Percentiles rank a stretch among this genome's conserved stretches.
Evolutionary conservation across 2,329 filamentous ascomycete species (phyloP).

Genomic region (Hymenoscyphus linearis): DNA sequence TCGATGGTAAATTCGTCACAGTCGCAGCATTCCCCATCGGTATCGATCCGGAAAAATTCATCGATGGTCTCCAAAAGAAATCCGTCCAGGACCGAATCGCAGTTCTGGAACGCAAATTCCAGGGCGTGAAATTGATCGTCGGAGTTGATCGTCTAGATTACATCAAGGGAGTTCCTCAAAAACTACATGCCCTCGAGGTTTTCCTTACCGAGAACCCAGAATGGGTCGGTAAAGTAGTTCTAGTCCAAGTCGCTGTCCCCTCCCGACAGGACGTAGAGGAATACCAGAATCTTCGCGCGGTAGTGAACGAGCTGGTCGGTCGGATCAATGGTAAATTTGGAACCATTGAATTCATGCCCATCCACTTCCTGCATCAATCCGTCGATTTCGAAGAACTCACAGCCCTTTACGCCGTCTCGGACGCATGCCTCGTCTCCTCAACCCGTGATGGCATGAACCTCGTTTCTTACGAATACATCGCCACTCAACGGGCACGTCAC

Average conservation of each 20-base stretch:
- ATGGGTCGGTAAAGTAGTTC: slow-evolving; percentile 95
- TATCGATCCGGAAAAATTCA: slow-evolving; percentile 95
- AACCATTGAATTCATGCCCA: slow-evolving; percentile 97
- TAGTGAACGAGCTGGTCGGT: slow-evolving; percentile 94
- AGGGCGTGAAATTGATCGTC: slow-evolving; percentile 93
- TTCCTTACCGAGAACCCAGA: slow-evolving; percentile 96
- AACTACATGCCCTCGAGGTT: slow-evolving; percentile 91
- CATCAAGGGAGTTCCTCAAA: slow-evolving; percentile 98
- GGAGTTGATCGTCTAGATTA: slow-evolving; percentile 96
- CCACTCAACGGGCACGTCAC: slow-evolving; percentile 82
- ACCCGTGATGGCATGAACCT: slow-evolving; percentile 99
- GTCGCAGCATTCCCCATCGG: slow-evolving; percentile 97
- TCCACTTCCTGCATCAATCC: slow-evolving; percentile 96
- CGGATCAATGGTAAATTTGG: slow-evolving; percentile 96
- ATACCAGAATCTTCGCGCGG: slow-evolving; percentile 91
- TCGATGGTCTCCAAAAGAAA: slow-evolving; percentile 78
- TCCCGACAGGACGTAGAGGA: slow-evolving; percentile 95
- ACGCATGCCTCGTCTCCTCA: slow-evolving; percentile 87
- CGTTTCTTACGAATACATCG: slow-evolving; percentile 97
- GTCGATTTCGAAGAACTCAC: slow-evolving; percentile 93
- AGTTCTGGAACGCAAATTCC: slow-evolving; percentile 81
- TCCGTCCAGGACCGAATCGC: slow-evolving; percentile 85
- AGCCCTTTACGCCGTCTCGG: slow-evolving; percentile 85
- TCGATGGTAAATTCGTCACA: slow-evolving; percentile 79
- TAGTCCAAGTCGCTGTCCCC: slow-evolving; percentile 93